phyloP scores from a whole-genome alignment of 805 yeast genomes.

The Teunomyces tritomae region DNA sequence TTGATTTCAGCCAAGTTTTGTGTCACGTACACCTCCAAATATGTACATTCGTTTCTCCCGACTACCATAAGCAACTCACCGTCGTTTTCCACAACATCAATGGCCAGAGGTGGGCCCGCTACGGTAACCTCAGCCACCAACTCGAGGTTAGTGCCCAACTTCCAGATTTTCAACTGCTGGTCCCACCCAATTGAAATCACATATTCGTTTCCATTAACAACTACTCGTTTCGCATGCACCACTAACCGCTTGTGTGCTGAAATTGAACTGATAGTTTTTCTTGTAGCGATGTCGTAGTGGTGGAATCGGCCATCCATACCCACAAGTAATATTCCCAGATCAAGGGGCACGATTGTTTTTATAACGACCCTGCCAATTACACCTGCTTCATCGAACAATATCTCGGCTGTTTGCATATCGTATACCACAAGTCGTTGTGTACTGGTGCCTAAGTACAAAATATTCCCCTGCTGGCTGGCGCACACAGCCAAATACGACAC shows the following conservation, averaged over 20 bases:
- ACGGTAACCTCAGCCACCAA: conserved; percentile 30
- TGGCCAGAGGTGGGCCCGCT: conserved; percentile 50
- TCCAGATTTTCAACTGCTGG: conserved; percentile 37
- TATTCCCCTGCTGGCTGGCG: conserved; percentile 7
- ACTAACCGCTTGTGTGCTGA: conserved; percentile 35
- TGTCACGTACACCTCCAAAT: conserved; percentile 43
- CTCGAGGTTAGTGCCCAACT: conserved; percentile 16
- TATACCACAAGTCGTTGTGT: conserved; percentile 15
- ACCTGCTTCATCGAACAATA: not conserved
- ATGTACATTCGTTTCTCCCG: conserved; percentile 60
- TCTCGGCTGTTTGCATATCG: conserved; percentile 11
- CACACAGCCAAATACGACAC: conserved; percentile 27
- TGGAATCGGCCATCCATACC: conserved; percentile 53
- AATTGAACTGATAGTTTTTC: conserved; percentile 4
- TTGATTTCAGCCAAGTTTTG: not conserved
- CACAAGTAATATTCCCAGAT: conserved; percentile 33
- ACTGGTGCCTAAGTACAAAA: conserved; percentile 8
- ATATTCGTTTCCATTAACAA: conserved; percentile 23
- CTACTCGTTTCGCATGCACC: conserved; percentile 31
- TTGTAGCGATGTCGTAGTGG: conserved; percentile 4
- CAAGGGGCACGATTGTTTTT: conserved; percentile 28
- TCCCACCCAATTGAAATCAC: conserved; percentile 65
- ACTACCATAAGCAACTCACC: conserved; percentile 44
- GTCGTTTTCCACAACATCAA: conserved; percentile 33
- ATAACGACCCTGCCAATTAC: conserved; percentile 26